A percentile compares a stretch with the other conserved stretches of the same genome.
phyloP scores from a whole-genome alignment of 1,139 yeast species.

The Pichia sp. region DNA sequence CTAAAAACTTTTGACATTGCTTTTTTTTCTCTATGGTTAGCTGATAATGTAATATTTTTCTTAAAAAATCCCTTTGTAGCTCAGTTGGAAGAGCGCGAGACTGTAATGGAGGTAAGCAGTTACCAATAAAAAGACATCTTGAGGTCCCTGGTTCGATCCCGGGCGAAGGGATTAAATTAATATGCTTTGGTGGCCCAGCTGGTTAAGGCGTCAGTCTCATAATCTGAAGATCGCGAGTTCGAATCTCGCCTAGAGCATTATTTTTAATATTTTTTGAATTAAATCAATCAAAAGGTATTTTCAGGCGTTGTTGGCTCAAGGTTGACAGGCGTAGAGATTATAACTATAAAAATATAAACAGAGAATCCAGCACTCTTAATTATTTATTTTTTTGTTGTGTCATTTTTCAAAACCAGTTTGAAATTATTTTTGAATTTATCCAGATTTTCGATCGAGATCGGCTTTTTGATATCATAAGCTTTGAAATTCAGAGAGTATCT shows the following conservation, averaged over 20 bases:
- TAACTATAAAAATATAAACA: too few species aligned
- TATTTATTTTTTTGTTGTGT: background rate
- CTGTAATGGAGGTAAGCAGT: conserved; percentile 8
- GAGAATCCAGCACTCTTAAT: background rate
- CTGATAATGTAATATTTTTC: too few species aligned
- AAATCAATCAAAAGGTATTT: too few species aligned
- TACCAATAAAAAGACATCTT: conserved; percentile 10
- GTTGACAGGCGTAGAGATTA: too few species aligned
- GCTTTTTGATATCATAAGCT: conserved; percentile 14
- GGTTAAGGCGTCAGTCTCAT: conserved; percentile 22
- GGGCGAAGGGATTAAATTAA: conserved; percentile 16
- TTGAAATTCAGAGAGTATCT: conserved; percentile 20
- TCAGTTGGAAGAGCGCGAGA: conserved; percentile 19
- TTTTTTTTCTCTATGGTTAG: too few species aligned
- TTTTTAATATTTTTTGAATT: background rate
- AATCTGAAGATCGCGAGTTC: conserved; percentile 22
- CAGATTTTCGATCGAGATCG: conserved; percentile 4
- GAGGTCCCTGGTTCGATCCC: conserved; percentile 18
- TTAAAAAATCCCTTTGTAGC: conserved; percentile 13
- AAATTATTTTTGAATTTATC: conserved; percentile 65
- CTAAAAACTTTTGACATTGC: too few species aligned
- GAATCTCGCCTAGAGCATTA: conserved; percentile 20
- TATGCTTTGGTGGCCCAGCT: conserved; percentile 20
- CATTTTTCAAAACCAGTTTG: conserved; percentile 16
- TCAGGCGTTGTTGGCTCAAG: background rate